phyloP scores from a whole-genome alignment of 371 early-diverging fungal genomes.

The Mucor saturninus region DNA sequence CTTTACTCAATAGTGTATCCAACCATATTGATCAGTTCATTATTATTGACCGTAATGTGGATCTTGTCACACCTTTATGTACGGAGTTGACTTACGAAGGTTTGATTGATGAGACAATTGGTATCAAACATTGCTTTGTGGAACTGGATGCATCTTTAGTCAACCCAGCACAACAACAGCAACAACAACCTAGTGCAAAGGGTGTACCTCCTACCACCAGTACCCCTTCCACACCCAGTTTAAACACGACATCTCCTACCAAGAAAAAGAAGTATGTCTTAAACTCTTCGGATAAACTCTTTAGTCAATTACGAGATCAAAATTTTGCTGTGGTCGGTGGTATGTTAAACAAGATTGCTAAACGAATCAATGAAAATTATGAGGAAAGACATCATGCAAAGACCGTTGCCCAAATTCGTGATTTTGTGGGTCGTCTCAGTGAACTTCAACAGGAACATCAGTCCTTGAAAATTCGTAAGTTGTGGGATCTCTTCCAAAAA shows the following conservation, averaged over 20 bases:
- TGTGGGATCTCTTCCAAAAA: too few species aligned
- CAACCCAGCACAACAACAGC: conserved; percentile 39
- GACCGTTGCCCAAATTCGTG: conserved; percentile 86
- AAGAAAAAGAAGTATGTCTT: conserved; percentile 83
- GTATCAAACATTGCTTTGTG: conserved; percentile 72
- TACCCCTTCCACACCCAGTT: conserved; percentile 19
- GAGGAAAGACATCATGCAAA: conserved; percentile 89
- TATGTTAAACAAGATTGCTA: conserved; percentile 81
- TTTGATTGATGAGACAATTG: conserved; percentile 82
- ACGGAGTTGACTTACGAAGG: conserved; percentile 96
- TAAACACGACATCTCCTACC: conserved; percentile 18
- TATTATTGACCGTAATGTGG: conserved; percentile 89
- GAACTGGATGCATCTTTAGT: conserved; percentile 60
- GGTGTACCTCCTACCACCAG: conserved; percentile 4
- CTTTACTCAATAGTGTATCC: conserved; percentile 56
- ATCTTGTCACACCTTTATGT: conserved; percentile 89
- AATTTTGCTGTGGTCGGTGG: conserved; percentile 90
- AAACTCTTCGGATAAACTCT: conserved; percentile 80
- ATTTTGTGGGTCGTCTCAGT: conserved; percentile 87
- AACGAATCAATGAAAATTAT: conserved; percentile 82
- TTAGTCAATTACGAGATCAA: conserved; percentile 80
- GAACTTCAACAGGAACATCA: conserved; percentile 86
- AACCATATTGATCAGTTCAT: conserved; percentile 87
- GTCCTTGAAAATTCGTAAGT: conserved; percentile 73
- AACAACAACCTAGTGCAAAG: conserved; percentile 12